These are phyloP conservation scores for Chlorociboria aeruginascens DNA, from an alignment of 495 filamentous ascomycete species.

Conservation along the genomic window DNA sequence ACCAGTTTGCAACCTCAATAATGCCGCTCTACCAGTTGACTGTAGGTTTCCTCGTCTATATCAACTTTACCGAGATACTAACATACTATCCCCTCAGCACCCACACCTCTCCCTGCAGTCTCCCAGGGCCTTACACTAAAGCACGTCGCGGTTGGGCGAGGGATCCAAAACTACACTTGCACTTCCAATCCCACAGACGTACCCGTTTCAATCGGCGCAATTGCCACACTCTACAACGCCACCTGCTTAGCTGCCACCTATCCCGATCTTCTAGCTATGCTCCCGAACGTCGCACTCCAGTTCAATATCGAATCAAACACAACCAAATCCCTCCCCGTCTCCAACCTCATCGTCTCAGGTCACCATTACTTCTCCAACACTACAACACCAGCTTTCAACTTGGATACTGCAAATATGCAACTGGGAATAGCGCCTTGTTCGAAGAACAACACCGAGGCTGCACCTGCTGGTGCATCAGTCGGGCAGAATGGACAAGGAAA, in stretches of 20 bases:
- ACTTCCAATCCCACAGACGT: conserved; percentile 37
- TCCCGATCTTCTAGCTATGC: conserved; percentile 46
- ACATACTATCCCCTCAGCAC: conserved; percentile 19
- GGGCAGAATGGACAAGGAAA: conserved; percentile 37
- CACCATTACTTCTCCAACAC: conserved; percentile 64
- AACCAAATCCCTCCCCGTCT: conserved; percentile 28
- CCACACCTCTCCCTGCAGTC: conserved; percentile 41
- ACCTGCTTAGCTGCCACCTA: conserved; percentile 62
- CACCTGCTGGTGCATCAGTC: conserved; percentile 43
- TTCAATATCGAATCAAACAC: conserved; percentile 31
- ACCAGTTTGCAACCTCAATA: conserved; percentile 39
- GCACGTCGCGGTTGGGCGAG: conserved; percentile 77
- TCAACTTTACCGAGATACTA: conserved; percentile 6
- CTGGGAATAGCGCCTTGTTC: conserved; percentile 50
- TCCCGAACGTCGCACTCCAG: conserved; percentile 43
- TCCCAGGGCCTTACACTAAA: conserved; percentile 44
- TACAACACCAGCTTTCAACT: conserved; percentile 69
- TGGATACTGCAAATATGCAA: conserved; percentile 39
- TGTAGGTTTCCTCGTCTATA: conserved; percentile 23
- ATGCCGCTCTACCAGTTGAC: conserved; percentile 29
- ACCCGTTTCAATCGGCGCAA: conserved; percentile 59
- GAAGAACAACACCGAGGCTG: conserved; percentile 39
- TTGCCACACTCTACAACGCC: conserved; percentile 79
- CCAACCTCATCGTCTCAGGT: conserved; percentile 52
- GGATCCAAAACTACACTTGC: conserved; percentile 92